phyloP scores from a whole-genome alignment of 1,284 basidiomycete genomes.

The Ganoderma sinense region DNA sequence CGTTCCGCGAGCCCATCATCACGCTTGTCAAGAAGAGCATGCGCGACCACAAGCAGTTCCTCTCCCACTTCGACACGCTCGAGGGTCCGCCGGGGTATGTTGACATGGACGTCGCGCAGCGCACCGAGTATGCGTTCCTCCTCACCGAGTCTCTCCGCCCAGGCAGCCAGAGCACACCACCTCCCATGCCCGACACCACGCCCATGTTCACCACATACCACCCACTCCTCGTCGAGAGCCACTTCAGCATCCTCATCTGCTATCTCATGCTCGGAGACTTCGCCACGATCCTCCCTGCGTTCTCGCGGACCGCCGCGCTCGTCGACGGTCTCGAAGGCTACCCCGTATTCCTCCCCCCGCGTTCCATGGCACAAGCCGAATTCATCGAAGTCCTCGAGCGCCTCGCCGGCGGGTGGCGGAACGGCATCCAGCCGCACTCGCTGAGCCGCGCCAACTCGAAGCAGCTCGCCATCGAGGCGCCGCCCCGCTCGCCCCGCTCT shows the following conservation, averaged over 20 bases:
- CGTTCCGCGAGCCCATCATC: constrained; percentile 64
- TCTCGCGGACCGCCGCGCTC: constrained; percentile 66
- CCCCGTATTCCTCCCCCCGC: constrained; percentile 82
- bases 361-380: constrained; percentile 87
- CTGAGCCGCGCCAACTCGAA: constrained; percentile 48
- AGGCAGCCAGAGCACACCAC: constrained; percentile 53
- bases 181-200: constrained; percentile 46
- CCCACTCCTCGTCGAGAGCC: constrained; percentile 83
- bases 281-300: constrained; percentile 61
- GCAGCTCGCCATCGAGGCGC: constrained; percentile 52
- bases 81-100: constrained; percentile 49
- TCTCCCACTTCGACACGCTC: constrained; percentile 79
- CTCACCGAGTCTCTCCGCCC: constrained; percentile 72
- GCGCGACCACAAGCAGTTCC: constrained; percentile 82
- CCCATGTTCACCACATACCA: constrained; percentile 84
- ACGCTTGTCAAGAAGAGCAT: constrained; percentile 72
- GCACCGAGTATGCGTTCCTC: constrained; percentile 70
- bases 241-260: constrained; percentile 78
- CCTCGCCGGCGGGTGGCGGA: constrained; percentile 73
- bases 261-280: constrained; percentile 80
- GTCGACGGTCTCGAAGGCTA: constrained; percentile 85
- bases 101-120: constrained; percentile 57
- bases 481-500: constrained; percentile 32
- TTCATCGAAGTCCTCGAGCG: constrained; percentile 83
- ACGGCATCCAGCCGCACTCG: constrained; percentile 65